Base-by-base conservation (phyloP, 106 monocot species). In the Dactylorhiza incarnata region DNA sequence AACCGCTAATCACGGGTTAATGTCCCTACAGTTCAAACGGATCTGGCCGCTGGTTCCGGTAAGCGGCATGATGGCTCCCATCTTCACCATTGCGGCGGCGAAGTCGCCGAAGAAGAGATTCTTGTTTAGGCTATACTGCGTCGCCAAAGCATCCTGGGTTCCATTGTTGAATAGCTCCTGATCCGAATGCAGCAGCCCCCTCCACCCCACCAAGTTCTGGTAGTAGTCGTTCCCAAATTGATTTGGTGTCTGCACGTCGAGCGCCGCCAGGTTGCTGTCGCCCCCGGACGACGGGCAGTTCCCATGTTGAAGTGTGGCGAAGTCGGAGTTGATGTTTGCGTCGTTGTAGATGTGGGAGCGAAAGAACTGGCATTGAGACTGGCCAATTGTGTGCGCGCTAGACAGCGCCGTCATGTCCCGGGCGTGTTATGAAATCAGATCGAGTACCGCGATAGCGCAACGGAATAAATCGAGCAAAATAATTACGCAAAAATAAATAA, bases 341-440 rank as follows among this genome's bases (percentile, higher is more conserved):
- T 85, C 85, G 14, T 76, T 82, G 78, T 78, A 76, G 76, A 85
- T 79, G 81, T n/a, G 82, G 47, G 12, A 7, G 22, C 78, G 75
- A 56, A 79, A 85, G 17, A 22, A 14, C 9, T 2, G 2, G 78
- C 85, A 85, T 0, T 37, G 49, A 6, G 85, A 75, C 23, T 72
- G 70, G 46, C 85, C 85, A 52, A 85, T 79, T 15, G 82, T 85
- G 71, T 85, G 85, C 55, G 45, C 85, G 3, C 85, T 82, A 14
- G 85, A 78, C 44, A 85, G 85, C 45, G 85, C 78, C 3, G 78
- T 75, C 82, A 85, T 78, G 59, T 85, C 85, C 3, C 61, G 58
- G 19, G n/a, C n/a, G n/a, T n/a, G n/a, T n/a, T n/a, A n/a, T n/a
- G n/a, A n/a, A n/a, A n/a, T n/a, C n/a, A n/a, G n/a, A n/a, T n/a